Conservation (phyloP, 1,139 yeast species). For the Debaryomyces coudertii region DNA sequence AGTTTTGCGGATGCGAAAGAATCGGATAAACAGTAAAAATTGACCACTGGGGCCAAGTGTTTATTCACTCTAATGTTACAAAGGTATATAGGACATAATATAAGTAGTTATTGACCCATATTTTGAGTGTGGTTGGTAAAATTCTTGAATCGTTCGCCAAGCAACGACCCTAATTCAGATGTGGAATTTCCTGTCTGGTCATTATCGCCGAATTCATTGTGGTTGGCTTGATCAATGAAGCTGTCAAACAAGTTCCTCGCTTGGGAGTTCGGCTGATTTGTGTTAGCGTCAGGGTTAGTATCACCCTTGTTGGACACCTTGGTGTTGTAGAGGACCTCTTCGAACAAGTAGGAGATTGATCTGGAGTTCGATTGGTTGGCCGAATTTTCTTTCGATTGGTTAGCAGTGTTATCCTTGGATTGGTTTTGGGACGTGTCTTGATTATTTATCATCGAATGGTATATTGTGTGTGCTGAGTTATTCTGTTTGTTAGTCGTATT, state of each 20-base stretch:
- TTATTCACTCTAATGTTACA: constrained; percentile 2
- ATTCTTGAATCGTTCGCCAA: constrained; percentile 33
- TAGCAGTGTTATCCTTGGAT: constrained; percentile 24
- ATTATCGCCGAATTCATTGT: constrained; percentile 15
- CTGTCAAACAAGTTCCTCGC: constrained; percentile 17
- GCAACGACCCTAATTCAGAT: constrained; percentile 35
- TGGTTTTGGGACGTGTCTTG: constrained; percentile 15
- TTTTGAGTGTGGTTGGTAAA: constrained; percentile 19
- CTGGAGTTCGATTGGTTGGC: constrained; percentile 20
- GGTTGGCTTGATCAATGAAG: constrained; percentile 11
- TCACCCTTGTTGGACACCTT: constrained; percentile 8
- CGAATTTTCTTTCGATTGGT: constrained; percentile 17
- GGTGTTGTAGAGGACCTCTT: constrained; percentile 27
- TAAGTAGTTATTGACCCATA: constrained; percentile 9
- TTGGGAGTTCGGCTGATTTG: constrained; percentile 8
- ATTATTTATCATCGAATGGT: constrained; percentile 30
- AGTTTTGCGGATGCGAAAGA: not conserved
- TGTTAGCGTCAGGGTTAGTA: not conserved
- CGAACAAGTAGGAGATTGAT: constrained; percentile 37
- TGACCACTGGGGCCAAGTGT: not conserved
- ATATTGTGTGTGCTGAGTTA: constrained; percentile 34
- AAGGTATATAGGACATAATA: not conserved
- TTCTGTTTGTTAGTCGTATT: constrained; percentile 16
- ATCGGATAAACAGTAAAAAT: not conserved
- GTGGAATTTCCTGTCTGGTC: constrained; percentile 30